A percentile compares a stretch with the other conserved stretches of the same genome.
These are phyloP conservation scores for Telfairia occidentalis DNA, from an alignment of 331 rosid genomes.

Conservation along the genomic window DNA sequence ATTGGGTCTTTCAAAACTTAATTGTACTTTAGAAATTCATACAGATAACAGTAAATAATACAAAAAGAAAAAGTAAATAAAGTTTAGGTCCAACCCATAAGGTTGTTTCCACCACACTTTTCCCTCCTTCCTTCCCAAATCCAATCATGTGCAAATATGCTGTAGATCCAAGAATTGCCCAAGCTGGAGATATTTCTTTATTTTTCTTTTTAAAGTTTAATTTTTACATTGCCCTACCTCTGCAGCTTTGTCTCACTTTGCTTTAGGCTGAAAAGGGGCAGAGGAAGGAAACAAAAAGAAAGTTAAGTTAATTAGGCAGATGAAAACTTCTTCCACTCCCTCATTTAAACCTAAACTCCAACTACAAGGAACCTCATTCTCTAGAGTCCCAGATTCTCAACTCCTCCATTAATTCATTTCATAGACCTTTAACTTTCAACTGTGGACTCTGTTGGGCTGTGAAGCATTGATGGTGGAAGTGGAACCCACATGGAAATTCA, in stretches of 20 bases:
- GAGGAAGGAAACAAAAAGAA: not conserved
- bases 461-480: not conserved
- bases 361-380: slow-evolving; percentile 13
- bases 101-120: not conserved
- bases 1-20: not conserved
- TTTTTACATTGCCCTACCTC: not conserved
- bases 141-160: slow-evolving; percentile 25
- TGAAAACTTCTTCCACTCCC: not conserved
- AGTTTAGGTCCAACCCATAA: not conserved
- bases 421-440: too few species aligned
- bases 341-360: slow-evolving; percentile 16
- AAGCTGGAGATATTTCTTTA: not conserved
- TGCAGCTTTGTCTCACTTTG: slow-evolving; percentile 11
- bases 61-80: not conserved
- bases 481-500: not conserved
- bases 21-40: not conserved
- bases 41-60: not conserved
- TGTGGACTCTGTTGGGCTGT: not conserved
- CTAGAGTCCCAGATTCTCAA: not conserved
- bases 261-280: slow-evolving; percentile 19
- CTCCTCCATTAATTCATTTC: too few species aligned
- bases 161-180: not conserved
- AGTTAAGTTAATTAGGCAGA: too few species aligned
- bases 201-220: not conserved
- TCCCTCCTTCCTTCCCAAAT: not conserved